Evolutionary conservation across 306 rosid genomes (phyloP).

Genomic region (Comarum palustre): DNA sequence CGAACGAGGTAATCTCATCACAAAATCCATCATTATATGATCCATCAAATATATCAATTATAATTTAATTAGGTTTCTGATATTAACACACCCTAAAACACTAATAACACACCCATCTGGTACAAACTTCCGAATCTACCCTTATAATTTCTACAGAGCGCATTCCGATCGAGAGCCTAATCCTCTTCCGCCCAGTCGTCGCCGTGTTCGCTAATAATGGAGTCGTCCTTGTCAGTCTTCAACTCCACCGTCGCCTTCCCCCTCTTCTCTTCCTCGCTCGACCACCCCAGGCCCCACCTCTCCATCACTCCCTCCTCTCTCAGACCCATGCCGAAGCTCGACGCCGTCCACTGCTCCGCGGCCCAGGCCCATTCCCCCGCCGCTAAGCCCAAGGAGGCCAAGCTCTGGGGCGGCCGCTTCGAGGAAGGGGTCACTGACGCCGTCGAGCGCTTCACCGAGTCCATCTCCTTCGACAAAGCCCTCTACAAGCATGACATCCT

Average conservation of each 20-base stretch:
- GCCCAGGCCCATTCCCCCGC: constrained; percentile 13
- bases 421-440: constrained; percentile 77
- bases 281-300: not conserved
- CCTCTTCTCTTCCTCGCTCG: constrained; percentile 8
- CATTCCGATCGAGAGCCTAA: no score
- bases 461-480: constrained; percentile 77
- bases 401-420: constrained; percentile 99
- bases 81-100: no score
- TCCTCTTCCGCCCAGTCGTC: not conserved
- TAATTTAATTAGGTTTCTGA: no score
- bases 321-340: constrained; percentile 23
- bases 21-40: no score
- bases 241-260: constrained; percentile 3
- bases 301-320: not conserved
- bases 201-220: constrained; percentile 2
- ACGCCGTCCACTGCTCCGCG: constrained; percentile 15
- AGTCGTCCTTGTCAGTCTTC: constrained; percentile 16
- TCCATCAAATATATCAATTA: no score
- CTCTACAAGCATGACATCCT: constrained; percentile 81
- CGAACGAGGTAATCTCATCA: no score
- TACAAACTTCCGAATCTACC: no score
- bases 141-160: no score
- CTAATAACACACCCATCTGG: no score
- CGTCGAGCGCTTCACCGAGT: constrained; percentile 89
- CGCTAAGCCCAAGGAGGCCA: constrained; percentile 55